These are phyloP conservation scores for Flaveria trinervia DNA, from an alignment of 129 eudicot genomes.

Conservation along the genomic window DNA sequence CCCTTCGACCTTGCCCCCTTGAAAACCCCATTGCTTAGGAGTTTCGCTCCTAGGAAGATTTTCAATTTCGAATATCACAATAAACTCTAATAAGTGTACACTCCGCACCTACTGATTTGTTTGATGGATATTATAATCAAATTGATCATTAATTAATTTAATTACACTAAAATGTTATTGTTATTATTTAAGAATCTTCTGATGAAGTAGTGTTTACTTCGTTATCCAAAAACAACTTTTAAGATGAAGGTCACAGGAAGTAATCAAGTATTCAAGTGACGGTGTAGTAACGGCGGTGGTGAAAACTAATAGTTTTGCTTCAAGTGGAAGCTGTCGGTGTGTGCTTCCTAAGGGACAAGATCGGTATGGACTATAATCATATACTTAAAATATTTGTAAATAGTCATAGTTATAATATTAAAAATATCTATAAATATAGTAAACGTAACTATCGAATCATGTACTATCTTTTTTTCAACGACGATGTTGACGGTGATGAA, in stretches of 20 bases:
- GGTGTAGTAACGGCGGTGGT: neutral
- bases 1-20: too few species aligned
- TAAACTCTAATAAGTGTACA: too few species aligned
- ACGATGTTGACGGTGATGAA: neutral
- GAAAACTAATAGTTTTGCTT: neutral
- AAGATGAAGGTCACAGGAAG: neutral
- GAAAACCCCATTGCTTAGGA: too few species aligned
- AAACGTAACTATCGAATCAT: constrained; percentile 9
- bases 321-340: constrained; percentile 1
- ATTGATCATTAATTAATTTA: too few species aligned
- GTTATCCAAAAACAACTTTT: neutral
- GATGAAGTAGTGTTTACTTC: neutral
- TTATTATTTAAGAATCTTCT: neutral
- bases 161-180: neutral
- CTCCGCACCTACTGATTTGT: too few species aligned
- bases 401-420: neutral
- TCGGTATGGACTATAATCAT: neutral
- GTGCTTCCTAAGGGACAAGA: constrained; percentile 4
- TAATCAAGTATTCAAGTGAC: neutral
- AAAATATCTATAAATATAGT: neutral
- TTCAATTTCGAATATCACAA: too few species aligned
- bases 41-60: too few species aligned
- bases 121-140: too few species aligned
- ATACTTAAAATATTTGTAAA: too few species aligned
- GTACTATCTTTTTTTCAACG: neutral